phyloP scores from a whole-genome alignment of 176 grass and related monocot genomes.

The Ampelocalamus luodianensis region DNA sequence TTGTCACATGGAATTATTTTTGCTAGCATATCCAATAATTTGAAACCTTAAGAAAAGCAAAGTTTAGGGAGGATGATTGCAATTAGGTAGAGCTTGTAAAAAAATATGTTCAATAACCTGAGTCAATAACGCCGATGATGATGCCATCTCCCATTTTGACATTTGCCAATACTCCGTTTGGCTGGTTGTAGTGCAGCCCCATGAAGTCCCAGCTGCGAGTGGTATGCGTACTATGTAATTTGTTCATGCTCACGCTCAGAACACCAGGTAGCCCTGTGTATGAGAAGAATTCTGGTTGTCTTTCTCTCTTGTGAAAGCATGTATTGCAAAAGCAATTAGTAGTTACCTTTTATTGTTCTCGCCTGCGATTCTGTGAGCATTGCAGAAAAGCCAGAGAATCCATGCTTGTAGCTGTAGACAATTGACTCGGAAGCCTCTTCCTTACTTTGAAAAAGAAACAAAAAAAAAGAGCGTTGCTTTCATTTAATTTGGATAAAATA shows the following conservation, averaged over 20 bases:
- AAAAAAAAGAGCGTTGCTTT: background rate
- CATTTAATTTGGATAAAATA: no score
- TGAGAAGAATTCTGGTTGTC: no score
- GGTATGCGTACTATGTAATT: slow-evolving; percentile 13
- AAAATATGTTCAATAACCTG: background rate
- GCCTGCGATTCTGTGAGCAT: slow-evolving; percentile 18
- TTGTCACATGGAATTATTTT: no score
- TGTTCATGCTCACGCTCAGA: slow-evolving; percentile 13
- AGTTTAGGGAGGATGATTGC: no score
- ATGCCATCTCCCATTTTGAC: slow-evolving; percentile 14
- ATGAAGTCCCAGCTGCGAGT: slow-evolving; percentile 57
- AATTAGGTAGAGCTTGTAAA: no score
- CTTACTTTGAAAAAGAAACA: background rate
- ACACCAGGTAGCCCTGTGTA: background rate
- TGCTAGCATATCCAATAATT: no score
- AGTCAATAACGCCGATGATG: slow-evolving; percentile 35
- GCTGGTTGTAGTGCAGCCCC: slow-evolving; percentile 32
- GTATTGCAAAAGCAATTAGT: no score
- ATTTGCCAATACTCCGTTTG: slow-evolving; percentile 9
- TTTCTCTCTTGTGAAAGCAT: no score
- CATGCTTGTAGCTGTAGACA: slow-evolving; percentile 34
- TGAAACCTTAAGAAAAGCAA: no score
- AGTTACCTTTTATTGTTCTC: background rate
- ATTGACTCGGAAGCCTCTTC: background rate
- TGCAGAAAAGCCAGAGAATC: slow-evolving; percentile 31